Base-by-base conservation (phyloP, 805 yeast genomes). In the Saccharomyces paradoxus region DNA sequence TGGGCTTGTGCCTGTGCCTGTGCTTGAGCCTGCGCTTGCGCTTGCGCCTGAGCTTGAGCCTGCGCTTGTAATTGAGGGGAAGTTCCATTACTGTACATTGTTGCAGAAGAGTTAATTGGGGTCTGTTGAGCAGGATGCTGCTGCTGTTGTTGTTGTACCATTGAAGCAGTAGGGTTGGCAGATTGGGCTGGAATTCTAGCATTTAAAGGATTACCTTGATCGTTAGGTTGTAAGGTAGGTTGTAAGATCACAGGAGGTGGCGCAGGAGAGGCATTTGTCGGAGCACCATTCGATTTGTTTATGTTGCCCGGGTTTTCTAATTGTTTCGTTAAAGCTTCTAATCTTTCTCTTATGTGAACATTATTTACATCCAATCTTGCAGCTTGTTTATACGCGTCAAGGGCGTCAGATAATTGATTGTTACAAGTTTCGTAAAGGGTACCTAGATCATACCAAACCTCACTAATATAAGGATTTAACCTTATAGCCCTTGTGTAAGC, bases 361-460 rank as follows among this genome's bases (percentile, higher is more conserved):
- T 94, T 92, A 59, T 82, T 87, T 46, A 98, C 97, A 67, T 94
- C 98, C 61, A 94, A 81, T 52, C 96, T 83, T 37, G 96, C 96
- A 4, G 99, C 99, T 60, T 96, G 94, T 65, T 88, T 88, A 69
- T 94, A 94, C 2, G 99, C 99, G 72, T 94, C 98, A 59, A 94
- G 75, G 0, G 99, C 99, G 70, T 94, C 99, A 56, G 85, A 81
- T 56, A 90, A 80, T 73, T 94, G 99, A 73, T 92, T 91, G 73
- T 91, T 94, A 74, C 99, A 94, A 37, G 97, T 89, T 73, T 94
- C 99, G 71, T 94, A 94, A 46, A 94, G 75, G 5, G 98, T 94
- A 56, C 99, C 99, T 67, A 94, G 79, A 72, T 94, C 99, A 72
- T 94, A 94, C 99, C 99, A 94, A 27, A 94, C 99, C 72, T 94